These are phyloP conservation scores for Hypsizygus marmoreus DNA, from an alignment of 768 basidiomycete genomes.

Conservation along the genomic window DNA sequence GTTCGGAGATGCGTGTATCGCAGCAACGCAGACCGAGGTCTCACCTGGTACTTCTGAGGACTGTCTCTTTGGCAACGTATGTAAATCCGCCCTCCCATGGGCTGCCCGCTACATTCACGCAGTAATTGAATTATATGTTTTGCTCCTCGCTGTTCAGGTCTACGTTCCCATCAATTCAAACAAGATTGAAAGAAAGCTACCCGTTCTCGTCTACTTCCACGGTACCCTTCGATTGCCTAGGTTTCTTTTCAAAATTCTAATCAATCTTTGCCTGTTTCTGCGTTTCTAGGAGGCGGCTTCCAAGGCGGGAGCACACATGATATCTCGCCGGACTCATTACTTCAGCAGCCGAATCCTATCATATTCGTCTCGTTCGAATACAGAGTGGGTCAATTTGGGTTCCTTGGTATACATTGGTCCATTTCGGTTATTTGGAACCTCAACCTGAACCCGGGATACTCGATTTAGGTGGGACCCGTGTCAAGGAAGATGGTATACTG, in stretches of 20 bases:
- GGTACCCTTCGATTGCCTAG: conserved; percentile 21
- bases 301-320: conserved; percentile 36
- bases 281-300: conserved; percentile 46
- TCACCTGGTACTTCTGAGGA: conserved; percentile 38
- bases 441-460: neutral
- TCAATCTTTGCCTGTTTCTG: too few species aligned
- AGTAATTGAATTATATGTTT: neutral
- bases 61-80: conserved; percentile 45
- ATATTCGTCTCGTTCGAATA: conserved; percentile 46
- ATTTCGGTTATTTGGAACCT: neutral
- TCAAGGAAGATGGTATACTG: conserved; percentile 31
- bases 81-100: neutral
- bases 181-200: conserved; percentile 24
- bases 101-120: too few species aligned
- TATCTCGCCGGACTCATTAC: conserved; percentile 31
- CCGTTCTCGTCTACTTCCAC: conserved; percentile 45
- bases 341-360: conserved; percentile 32
- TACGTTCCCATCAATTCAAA: conserved; percentile 33
- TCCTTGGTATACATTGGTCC: conserved; percentile 30
- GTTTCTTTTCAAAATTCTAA: neutral
- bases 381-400: conserved; percentile 43
- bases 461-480: conserved; percentile 31
- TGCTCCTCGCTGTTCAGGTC: conserved; percentile 23
- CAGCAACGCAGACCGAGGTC: conserved; percentile 29
- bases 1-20: conserved; percentile 38